Percentiles rank a stretch among this genome's conserved stretches.
Conservation (phyloP, 2,329 filamentous ascomycete species). For the Diaporthe aspalathi region DNA sequence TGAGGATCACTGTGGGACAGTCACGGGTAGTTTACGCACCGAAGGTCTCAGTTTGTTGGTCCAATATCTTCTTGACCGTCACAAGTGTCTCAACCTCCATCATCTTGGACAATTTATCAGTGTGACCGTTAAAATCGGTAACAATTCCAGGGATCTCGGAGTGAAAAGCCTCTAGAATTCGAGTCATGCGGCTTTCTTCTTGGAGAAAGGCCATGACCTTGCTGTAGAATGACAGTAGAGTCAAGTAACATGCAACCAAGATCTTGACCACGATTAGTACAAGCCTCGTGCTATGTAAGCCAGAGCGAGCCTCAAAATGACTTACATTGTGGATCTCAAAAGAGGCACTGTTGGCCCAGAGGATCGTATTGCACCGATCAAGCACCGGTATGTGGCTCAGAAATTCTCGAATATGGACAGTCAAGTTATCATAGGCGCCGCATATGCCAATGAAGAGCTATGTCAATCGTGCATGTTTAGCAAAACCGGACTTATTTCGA, state of each 20-base stretch:
- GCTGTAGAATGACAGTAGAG: not conserved
- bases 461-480: not conserved
- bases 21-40: not conserved
- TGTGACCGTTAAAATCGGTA: not conserved
- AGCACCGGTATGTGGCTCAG: not conserved
- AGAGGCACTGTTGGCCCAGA: conserved; percentile 8
- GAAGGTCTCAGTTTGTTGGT: not conserved
- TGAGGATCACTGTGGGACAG: too few species aligned
- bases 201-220: conserved; percentile 4
- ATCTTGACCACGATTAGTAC: not conserved
- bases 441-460: not conserved
- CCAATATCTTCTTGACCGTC: not conserved
- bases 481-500: not conserved
- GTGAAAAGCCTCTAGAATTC: not conserved
- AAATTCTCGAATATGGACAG: conserved; percentile 9
- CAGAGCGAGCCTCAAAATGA: not conserved
- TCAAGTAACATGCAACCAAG: not conserved
- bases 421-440: not conserved
- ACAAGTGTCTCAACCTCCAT: conserved; percentile 7
- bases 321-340: conserved; percentile 1
- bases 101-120: not conserved
- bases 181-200: not conserved
- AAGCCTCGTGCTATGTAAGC: not conserved
- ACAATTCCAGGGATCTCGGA: not conserved
- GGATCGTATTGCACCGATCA: not conserved